These are phyloP conservation scores for Termitomyces sp. DNA, from an alignment of 768 basidiomycete species.

Conservation along the genomic window DNA sequence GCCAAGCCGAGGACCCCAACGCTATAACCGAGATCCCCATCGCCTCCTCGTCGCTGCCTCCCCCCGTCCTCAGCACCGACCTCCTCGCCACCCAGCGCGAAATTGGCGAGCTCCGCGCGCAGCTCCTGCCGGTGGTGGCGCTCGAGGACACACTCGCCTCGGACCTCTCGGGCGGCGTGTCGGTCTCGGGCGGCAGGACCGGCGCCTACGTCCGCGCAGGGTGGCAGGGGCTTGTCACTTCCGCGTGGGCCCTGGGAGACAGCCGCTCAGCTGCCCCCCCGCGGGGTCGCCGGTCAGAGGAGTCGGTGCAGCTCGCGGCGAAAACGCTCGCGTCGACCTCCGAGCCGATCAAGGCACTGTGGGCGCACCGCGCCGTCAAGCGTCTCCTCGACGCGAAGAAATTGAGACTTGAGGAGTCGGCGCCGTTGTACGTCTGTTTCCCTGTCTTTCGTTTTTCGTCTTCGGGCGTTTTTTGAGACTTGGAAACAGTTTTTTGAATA, in stretches of 20 bases:
- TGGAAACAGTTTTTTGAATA: conserved; percentile 57
- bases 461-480: neutral
- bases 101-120: conserved; percentile 46
- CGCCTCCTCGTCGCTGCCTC: conserved; percentile 6
- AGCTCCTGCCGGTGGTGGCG: conserved; percentile 58
- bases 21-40: conserved; percentile 15
- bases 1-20: conserved; percentile 11
- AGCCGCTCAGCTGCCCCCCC: conserved; percentile 25
- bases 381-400: conserved; percentile 50
- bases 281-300: conserved; percentile 22
- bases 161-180: conserved; percentile 62
- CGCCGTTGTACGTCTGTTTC: conserved; percentile 54
- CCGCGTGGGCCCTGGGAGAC: conserved; percentile 34
- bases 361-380: conserved; percentile 65
- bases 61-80: neutral
- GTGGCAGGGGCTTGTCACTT: conserved; percentile 59
- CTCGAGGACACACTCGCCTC: conserved; percentile 65
- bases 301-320: conserved; percentile 49
- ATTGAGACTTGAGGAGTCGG: conserved; percentile 70
- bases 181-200: conserved; percentile 52
- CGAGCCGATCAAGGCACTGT: conserved; percentile 56
- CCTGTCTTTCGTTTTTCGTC: neutral
- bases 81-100: conserved; percentile 24
- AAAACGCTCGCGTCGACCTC: conserved; percentile 45
- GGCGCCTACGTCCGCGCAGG: conserved; percentile 68